A percentile compares a stretch with the other conserved stretches of the same genome.
Evolutionary conservation across 2,329 filamentous ascomycete species (phyloP).

Genomic region (Podosphaera aphanis): DNA sequence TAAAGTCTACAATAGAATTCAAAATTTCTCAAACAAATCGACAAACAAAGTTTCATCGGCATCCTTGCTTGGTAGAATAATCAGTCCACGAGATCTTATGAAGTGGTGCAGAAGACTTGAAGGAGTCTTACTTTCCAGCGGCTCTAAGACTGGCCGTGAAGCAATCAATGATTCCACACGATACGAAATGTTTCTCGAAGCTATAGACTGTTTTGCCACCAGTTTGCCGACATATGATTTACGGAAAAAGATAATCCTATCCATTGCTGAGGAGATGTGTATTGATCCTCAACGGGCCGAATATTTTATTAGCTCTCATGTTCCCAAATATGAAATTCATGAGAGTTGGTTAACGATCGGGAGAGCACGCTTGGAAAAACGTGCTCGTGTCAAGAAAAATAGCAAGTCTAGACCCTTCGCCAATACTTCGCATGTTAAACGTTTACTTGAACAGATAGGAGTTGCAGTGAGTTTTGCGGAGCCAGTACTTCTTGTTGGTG

Average conservation of each 20-base stretch:
- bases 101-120: slow-evolving; percentile 73
- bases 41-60: slow-evolving; percentile 20
- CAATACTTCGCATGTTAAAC: slow-evolving; percentile 63
- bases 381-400: slow-evolving; percentile 24
- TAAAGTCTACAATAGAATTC: slow-evolving; percentile 31
- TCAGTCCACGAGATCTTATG: slow-evolving; percentile 56
- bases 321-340: slow-evolving; percentile 42
- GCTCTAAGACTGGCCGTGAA: slow-evolving; percentile 43
- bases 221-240: slow-evolving; percentile 45
- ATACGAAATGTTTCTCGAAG: slow-evolving; percentile 81
- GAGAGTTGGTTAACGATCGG: slow-evolving; percentile 38
- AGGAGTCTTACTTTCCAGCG: slow-evolving; percentile 34
- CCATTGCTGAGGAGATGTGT: slow-evolving; percentile 69
- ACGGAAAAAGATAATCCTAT: slow-evolving; percentile 34
- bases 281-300: slow-evolving; percentile 62
- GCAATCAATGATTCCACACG: slow-evolving; percentile 45
- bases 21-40: slow-evolving; percentile 20
- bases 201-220: slow-evolving; percentile 75
- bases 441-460: slow-evolving; percentile 70
- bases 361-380: slow-evolving; percentile 33
- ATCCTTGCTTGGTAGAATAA: slow-evolving; percentile 25
- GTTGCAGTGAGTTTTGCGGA: slow-evolving; percentile 66
- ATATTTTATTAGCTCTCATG: slow-evolving; percentile 51
- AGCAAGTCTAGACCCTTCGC: slow-evolving; percentile 43
- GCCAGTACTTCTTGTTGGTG: slow-evolving; percentile 81